Evolutionary conservation across 2,329 filamentous ascomycete species (phyloP), one percentile per base, ranked within the genome.

Genomic region (Coniochaeta sp.): DNA sequence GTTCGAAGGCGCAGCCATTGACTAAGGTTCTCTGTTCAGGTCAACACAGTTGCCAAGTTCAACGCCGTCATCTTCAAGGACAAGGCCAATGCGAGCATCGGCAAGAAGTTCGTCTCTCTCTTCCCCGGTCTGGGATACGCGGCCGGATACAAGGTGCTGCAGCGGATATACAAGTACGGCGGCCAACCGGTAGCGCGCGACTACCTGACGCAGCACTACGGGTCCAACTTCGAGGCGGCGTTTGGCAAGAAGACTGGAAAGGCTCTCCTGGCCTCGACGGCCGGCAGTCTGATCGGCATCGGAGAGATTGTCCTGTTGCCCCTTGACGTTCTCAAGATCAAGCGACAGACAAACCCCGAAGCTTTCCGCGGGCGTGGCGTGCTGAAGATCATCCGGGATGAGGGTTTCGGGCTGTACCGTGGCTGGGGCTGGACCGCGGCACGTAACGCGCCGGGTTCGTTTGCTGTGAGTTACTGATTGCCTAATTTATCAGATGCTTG

Each of bases 171-270:
- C 85, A 99, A 99, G 80, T 99, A 97, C 72, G 95, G 95, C 67
- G 95, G 95, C 58, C 95, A 99, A 80, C 95, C 95, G 52, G 90
- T 97, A 69, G 93, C 91, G 43, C 89, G 93, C 59, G 95, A 99
- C 77, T 97, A 89, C 77, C 84, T 99, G 58, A 83, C 84, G 58
- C 77, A 83, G 71, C 83, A 98, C 81, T 88, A 96, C 72, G 89
- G 90, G 67, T 82, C 85, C 68, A 82, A 88, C 67, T 99, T 99
- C 73, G 93, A 98, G 76, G 79, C 81, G 67, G 85, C 91, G 12
- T 99, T 99, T 71, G 95, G 95, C 72, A 93, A 93, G 80, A 96
- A 96, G 77, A 97, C 91, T 40, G 95, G 95, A 75, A 98, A 99
- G 83, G 93, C 95, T 16, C 92, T 99, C 69, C 89, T 99, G 89